Conservation (phyloP, 768 basidiomycete species). For the Suillus americanus region DNA sequence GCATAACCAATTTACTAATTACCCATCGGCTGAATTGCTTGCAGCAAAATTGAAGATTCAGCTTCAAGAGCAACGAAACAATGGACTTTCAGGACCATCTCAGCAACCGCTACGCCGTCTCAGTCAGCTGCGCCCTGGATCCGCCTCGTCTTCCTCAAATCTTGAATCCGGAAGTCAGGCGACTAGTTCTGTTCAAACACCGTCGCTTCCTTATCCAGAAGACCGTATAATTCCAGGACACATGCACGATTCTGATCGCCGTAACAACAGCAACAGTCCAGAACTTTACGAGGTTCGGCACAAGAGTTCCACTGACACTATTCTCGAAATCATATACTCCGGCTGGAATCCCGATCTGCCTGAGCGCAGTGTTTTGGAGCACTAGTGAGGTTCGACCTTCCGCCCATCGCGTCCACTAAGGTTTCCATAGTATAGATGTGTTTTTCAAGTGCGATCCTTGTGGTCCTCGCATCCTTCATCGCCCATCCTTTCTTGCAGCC, state of each 20-base stretch:
- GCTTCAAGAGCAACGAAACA: constrained; percentile 54
- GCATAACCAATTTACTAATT: constrained; percentile 3
- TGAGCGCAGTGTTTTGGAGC: constrained; percentile 67
- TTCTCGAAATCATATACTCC: constrained; percentile 66
- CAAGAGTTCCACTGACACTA: constrained; percentile 47
- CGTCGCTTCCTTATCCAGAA: neutral
- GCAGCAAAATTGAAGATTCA: constrained; percentile 64
- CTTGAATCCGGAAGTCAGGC: constrained; percentile 16
- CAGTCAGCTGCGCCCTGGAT: constrained; percentile 20
- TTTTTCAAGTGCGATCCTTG: constrained; percentile 91
- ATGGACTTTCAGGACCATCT: constrained; percentile 34
- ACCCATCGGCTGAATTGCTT: constrained; percentile 13
- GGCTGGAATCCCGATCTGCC: constrained; percentile 89
- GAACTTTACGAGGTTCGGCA: constrained; percentile 41
- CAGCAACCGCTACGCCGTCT: constrained; percentile 6
- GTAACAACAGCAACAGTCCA: constrained; percentile 50
- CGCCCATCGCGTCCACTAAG: constrained; percentile 12
- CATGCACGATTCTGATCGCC: constrained; percentile 36
- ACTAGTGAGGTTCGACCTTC: constrained; percentile 53
- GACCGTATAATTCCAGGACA: constrained; percentile 33
- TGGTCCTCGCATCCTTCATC: constrained; percentile 80
- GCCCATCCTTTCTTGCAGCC: constrained; percentile 74
- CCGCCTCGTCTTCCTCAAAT: constrained; percentile 20
- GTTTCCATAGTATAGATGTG: constrained; percentile 62
- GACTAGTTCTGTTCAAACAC: constrained; percentile 9